These are phyloP conservation scores for Raddia guianensis DNA, from an alignment of 176 grass and related monocot species.

Conservation along the genomic window DNA sequence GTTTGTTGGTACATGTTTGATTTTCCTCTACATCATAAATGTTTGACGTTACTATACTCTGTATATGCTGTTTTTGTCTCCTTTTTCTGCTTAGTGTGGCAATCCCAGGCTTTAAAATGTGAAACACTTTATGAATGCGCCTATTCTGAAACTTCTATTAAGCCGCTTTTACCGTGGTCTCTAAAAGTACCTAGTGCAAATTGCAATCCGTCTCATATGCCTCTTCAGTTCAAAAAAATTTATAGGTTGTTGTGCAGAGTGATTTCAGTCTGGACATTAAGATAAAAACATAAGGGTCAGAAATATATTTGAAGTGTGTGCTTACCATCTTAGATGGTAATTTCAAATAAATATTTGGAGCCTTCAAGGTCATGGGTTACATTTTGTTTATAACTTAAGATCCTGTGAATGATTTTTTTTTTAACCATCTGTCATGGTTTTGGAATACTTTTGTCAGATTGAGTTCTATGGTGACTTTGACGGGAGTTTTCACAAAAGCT, in stretches of 20 bases:
- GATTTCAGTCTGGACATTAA: conserved; percentile 2
- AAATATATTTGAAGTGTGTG: conserved; percentile 1
- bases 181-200: neutral
- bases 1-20: neutral
- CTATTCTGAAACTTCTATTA: neutral
- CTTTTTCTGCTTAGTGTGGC: neutral
- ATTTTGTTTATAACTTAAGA: conserved; percentile 1
- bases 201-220: neutral
- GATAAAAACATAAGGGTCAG: neutral
- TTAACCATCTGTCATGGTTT: conserved; percentile 11
- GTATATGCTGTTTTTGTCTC: neutral
- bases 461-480: conserved; percentile 98
- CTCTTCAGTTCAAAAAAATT: neutral
- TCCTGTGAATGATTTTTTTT: neutral
- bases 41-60: neutral
- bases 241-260: neutral
- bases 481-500: conserved; percentile 93
- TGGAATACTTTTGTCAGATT: conserved; percentile 55
- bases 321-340: neutral
- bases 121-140: neutral
- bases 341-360: neutral
- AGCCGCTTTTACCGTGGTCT: neutral
- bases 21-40: neutral
- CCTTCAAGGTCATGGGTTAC: neutral
- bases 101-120: neutral